Base-by-base conservation (phyloP, 2,329 filamentous ascomycete species). In the Colletotrichum sp. region DNA sequence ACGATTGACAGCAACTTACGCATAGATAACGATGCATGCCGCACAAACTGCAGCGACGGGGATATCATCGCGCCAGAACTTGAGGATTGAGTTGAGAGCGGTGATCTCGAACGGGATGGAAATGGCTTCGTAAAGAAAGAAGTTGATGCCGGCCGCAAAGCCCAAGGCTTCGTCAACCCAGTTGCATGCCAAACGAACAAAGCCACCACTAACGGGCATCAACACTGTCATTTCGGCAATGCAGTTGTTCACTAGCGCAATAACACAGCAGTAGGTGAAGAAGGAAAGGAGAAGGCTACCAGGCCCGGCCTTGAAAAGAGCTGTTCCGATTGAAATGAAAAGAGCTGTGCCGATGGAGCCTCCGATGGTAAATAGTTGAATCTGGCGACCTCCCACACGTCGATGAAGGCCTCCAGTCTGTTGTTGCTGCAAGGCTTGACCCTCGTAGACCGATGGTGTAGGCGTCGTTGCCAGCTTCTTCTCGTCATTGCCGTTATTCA, bases 101-200 rank as follows among this genome's bases (percentile, higher is more conserved):
- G 87, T 86, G 65, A 90, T 89, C 72, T 90, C 89, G 75, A 88
- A 89, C 0, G 89, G 88, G 8, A 90, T 88, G 1, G 89, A 82
- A 18, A 90, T 72, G 3, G 87, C 84, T 78, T 90, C 87, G 78
- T 89, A 89, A 67, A 90, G 83, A 77, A 89, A 89, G 79, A 89
- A 87, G 73, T 89, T 89, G 86, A 86, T 88, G 32, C 88, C 88
- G 55, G 83, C 86, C 74, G 85, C 84, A 77, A 89, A 89, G 15
- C 86, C 86, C 16, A 86, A 81, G 9, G 87, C 85, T 15, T 89
- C 87, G 72, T 90, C 88, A 6, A 89, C 88, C 81, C 87, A 89
- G 70, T 88, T 82, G 24, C 87, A 87, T 5, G 87, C 88, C 77
- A 89, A 82, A 69, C 89, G 85, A 62, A 90, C 84, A 78, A 89